Conservation (phyloP, 202 grass and related monocot genomes). For the Panicum virgatum region DNA sequence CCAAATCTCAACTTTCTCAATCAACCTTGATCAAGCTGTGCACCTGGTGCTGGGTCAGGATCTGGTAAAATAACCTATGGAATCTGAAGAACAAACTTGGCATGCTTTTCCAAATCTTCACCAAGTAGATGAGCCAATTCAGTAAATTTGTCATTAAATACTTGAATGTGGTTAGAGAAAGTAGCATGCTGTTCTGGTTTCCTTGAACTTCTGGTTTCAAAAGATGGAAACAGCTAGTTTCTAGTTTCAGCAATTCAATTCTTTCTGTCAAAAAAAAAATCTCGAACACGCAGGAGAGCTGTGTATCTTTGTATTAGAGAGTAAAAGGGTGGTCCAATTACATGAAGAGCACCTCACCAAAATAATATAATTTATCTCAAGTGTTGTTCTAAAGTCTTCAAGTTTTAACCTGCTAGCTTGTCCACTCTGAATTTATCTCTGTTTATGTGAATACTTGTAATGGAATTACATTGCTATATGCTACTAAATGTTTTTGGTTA, state of each 20-base stretch:
- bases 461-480: background rate
- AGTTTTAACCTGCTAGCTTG: background rate
- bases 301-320: too few species aligned
- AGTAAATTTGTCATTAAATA: background rate
- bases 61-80: background rate
- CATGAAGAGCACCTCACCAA: too few species aligned
- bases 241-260: background rate
- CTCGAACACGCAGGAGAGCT: too few species aligned
- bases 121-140: slow-evolving; percentile 2
- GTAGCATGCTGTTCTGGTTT: background rate
- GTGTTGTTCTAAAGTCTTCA: background rate
- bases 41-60: too few species aligned
- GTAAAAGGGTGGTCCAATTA: too few species aligned
- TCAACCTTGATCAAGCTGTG: background rate
- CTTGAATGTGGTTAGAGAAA: background rate
- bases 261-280: background rate
- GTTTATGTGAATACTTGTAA: background rate
- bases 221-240: background rate
- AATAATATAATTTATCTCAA: background rate
- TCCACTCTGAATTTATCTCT: background rate
- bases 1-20: background rate
- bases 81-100: background rate
- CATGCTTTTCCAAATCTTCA: background rate
- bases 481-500: background rate
- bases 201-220: background rate